Base-by-base conservation (phyloP, 164 flowering plant species). In the Magnolia kwangsiensis region DNA sequence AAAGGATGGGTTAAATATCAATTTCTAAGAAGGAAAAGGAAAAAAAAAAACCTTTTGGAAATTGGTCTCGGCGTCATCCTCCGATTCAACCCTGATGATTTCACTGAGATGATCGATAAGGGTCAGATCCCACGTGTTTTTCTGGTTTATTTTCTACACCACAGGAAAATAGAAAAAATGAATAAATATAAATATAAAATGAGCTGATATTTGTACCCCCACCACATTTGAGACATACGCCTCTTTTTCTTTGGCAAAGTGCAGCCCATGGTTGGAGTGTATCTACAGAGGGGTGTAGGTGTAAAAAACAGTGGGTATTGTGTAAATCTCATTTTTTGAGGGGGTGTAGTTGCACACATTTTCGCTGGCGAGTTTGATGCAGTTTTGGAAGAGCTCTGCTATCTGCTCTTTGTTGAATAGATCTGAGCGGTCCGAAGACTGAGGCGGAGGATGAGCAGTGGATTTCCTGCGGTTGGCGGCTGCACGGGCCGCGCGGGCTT, bases 291-390 rank as follows among this genome's bases (percentile, higher is more conserved):
- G 61, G 61, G 18, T 55, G 18, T 55, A 55, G 61, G 61, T 11
- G 61, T 55, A 8, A 55, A 16, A 55, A 55, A 55, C 61, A 55
- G 18, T 16, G 19, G 61, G 61, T 55, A 0, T 55, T 11, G 61
- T 55, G 16, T 11, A 55, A 55, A 13, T 55, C 18, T 55, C 61
- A 16, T 55, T 55, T 16, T 55, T 55, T 16, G 61, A 55, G 61
- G 61, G 18, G 45, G n/a, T 8, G 16, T 31, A 74, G 76, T 50
- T 7, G 78, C 87, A 0, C 3, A 96, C 99, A 82, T 96, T 96
- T 89, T 94, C 99, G 64, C 96, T 94, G 64, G 98, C 97, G 75
- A 96, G 92, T 71, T 92, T 94, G 85, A 96, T 90, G 86, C 99
- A 96, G 77, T 96, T 96, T 14, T 88, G 88, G 81, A 90, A 91